Evolutionary conservation across 768 basidiomycete species (phyloP).

Genomic region (Tephrocybe sp.): DNA sequence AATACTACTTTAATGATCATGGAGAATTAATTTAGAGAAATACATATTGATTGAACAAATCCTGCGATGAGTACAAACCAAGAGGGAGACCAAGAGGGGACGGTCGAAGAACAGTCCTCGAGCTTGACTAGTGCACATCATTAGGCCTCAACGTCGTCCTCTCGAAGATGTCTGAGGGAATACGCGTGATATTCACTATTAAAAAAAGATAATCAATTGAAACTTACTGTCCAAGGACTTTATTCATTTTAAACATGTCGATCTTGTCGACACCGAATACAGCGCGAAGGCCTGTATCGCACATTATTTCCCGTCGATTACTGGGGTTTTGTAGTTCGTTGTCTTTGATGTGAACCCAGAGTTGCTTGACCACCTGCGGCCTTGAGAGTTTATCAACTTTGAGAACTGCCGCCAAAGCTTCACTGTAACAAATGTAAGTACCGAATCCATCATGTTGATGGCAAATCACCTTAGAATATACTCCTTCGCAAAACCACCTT

Average conservation of each 20-base stretch:
- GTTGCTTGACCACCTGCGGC: conserved; percentile 86
- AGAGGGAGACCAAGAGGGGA: background rate
- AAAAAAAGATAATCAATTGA: background rate
- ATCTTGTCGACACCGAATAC: conserved; percentile 83
- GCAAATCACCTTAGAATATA: conserved; percentile 62
- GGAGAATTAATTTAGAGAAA: conserved; percentile 13
- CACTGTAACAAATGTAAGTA: conserved; percentile 40
- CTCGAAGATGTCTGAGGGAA: conserved; percentile 35
- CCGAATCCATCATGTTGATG: conserved; percentile 2
- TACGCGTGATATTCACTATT: background rate
- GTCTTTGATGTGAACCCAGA: conserved; percentile 88
- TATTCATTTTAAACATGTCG: conserved; percentile 96
- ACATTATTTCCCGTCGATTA: conserved; percentile 84
- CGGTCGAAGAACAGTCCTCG: background rate
- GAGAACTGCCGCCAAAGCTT: conserved; percentile 71
- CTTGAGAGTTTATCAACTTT: conserved; percentile 71
- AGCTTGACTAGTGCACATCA: too few relatives aligned
- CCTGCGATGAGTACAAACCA: background rate
- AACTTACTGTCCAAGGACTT: conserved; percentile 75
- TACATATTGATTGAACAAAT: conserved; percentile 7
- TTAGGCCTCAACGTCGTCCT: conserved; percentile 10
- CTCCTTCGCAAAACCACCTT: conserved; percentile 80
- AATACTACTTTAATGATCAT: background rate
- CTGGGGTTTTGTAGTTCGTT: conserved; percentile 82
- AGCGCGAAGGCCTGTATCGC: conserved; percentile 69